Evolutionary conservation across 2,329 filamentous ascomycete species (phyloP), one percentile per base, ranked within the genome.

Genomic region (Colletotrichum sp.): DNA sequence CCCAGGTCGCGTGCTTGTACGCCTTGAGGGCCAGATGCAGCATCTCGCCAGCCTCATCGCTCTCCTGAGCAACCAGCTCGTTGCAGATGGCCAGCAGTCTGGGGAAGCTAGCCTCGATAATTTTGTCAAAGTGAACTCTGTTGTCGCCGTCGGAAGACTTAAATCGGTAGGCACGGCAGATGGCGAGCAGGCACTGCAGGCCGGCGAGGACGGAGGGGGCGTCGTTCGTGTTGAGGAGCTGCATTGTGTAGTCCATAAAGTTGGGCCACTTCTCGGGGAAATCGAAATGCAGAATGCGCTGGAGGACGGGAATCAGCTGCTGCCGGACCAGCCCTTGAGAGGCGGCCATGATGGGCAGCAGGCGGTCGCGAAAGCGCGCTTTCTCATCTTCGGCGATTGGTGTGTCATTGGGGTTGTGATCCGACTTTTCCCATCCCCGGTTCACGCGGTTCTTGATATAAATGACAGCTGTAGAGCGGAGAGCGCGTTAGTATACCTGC

Each of bases 401-500:
- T 80, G 92, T 92, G 80, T 94, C 93, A 81, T 92, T 90, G 78
- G 93, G 91, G 82, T 91, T 93, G 79, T 96, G 94, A 79, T 98
- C 95, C 82, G 90, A 90, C 78, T 92, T 92, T 72, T 93, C 91
- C 97, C 97, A 99, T 81, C 95, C 96, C 83, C 96, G 94, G 85
- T 94, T 96, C 84, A 99, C 94, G 83, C 96, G 94, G 87, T 99
- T 99, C 89, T 99, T 99, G 84, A 99, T 92, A 87, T 99, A 99
- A 81, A 99, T 95, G 83, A 96, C 96, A 82, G 96, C 96, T 98
- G 85, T 77, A 77, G 70, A 64, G 64, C 71, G 74, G 79, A 69
- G 78, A 67, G 72, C 59, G 52, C 30, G 66, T 68, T 65, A 75
- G 70, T 36, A 70, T 57, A 39, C 48, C 26, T 65, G 59, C 48